Conservation (phyloP, 306 rosid genomes). For the Abrus precatorius region DNA sequence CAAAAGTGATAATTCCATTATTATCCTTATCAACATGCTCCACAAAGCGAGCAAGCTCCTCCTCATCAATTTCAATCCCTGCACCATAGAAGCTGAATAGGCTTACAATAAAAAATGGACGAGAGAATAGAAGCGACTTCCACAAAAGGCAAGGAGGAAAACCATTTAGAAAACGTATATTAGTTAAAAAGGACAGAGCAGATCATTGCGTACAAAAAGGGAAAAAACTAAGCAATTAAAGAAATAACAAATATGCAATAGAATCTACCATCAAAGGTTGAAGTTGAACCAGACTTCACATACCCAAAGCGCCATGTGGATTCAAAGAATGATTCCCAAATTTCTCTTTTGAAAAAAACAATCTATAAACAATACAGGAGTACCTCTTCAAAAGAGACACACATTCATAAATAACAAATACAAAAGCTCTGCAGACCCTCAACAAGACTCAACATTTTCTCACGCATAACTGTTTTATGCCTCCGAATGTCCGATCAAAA, state of each 20-base stretch:
- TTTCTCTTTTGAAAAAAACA: background rate
- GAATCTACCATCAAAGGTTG: constrained; percentile 29
- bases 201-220: constrained; percentile 10
- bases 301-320: constrained; percentile 19
- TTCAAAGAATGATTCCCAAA: constrained; percentile 31
- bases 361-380: background rate
- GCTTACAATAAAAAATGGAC: constrained; percentile 34
- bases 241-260: background rate
- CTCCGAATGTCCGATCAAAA: background rate
- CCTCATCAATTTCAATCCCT: constrained; percentile 66
- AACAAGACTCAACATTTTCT: constrained; percentile 15
- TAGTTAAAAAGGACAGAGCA: background rate
- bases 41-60: constrained; percentile 65
- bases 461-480: background rate
- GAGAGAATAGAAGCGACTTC: constrained; percentile 15
- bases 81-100: constrained; percentile 47
- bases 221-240: constrained; percentile 11
- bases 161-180: constrained; percentile 6
- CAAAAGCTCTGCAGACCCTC: constrained; percentile 13
- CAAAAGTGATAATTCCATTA: constrained; percentile 67
- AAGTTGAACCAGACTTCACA: constrained; percentile 23
- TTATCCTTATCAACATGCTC: constrained; percentile 72
- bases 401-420: background rate
- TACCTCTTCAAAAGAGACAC: constrained; percentile 19
- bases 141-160: constrained; percentile 19